These are phyloP conservation scores for Conringia planisiliqua DNA, from an alignment of 345 rosid species.

Conservation along the genomic window DNA sequence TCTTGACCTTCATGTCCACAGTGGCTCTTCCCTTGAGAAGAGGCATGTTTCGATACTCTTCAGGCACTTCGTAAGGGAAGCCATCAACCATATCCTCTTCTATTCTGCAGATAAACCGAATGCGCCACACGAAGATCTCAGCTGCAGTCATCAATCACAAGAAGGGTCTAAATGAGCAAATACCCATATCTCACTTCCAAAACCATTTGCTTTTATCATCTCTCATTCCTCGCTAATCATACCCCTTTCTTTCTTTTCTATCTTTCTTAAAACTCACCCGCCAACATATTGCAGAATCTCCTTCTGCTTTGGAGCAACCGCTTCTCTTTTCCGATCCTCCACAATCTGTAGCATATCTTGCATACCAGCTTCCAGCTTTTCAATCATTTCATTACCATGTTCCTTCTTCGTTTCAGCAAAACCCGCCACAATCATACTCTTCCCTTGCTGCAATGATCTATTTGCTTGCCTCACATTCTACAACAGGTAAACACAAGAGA, in stretches of 20 bases:
- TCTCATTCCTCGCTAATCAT: background rate
- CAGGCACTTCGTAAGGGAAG: conserved; percentile 91
- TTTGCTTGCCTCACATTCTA: conserved; percentile 92
- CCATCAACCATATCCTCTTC: conserved; percentile 99
- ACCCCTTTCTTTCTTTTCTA: background rate
- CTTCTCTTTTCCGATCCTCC: conserved; percentile 88
- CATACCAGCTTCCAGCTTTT: conserved; percentile 80
- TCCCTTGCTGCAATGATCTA: conserved; percentile 71
- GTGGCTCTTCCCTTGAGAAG: conserved; percentile 92
- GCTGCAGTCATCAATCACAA: conserved; percentile 99
- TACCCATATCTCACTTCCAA: conserved; percentile 26
- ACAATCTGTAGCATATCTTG: conserved; percentile 82
- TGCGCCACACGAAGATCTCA: conserved; percentile 99
- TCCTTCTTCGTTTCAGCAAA: conserved; percentile 90
- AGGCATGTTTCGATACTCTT: conserved; percentile 79
- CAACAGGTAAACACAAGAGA: background rate
- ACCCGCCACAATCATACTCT: conserved; percentile 62
- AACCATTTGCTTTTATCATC: background rate
- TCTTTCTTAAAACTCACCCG: conserved; percentile 46
- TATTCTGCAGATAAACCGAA: conserved; percentile 97
- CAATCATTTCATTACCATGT: conserved; percentile 68
- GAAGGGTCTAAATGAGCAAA: conserved; percentile 34
- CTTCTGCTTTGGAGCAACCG: conserved; percentile 83
- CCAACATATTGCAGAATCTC: conserved; percentile 88
- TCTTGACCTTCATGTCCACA: conserved; percentile 97